phyloP scores from a whole-genome alignment of 139 green algal genomes.

The Chlorella vulgaris region DNA sequence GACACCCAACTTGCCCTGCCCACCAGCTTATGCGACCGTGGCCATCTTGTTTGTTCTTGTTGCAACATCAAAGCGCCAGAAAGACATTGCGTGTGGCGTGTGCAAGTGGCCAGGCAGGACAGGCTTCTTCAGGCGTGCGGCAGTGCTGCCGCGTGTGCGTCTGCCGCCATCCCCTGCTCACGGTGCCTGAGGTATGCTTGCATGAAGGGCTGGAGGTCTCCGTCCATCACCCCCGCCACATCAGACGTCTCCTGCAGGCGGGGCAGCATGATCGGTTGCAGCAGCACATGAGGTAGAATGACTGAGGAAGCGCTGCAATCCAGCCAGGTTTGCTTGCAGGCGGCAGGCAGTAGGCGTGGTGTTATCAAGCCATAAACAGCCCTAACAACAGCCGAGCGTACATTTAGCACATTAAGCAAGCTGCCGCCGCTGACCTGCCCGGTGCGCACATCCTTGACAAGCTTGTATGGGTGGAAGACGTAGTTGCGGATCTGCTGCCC shows the following conservation, averaged over 20 bases:
- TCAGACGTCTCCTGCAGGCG: slow-evolving; percentile 75
- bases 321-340: no score
- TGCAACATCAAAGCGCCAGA: no score
- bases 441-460: slow-evolving; percentile 93
- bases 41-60: no score
- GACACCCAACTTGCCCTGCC: no score
- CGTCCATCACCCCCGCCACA: slow-evolving; percentile 78
- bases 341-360: no score
- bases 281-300: background rate
- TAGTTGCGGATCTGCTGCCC: slow-evolving; percentile 98
- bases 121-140: no score
- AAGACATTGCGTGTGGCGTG: no score
- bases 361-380: no score
- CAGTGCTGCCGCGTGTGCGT: background rate
- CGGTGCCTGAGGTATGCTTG: slow-evolving; percentile 18
- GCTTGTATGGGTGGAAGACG: slow-evolving; percentile 96
- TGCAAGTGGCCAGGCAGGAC: no score
- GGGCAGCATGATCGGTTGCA: background rate
- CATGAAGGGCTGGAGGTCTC: slow-evolving; percentile 57
- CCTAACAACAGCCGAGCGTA: no score
- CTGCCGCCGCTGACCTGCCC: background rate
- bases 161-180: background rate
- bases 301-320: no score
- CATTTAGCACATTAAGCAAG: background rate
- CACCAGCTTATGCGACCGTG: no score